Percentiles rank a stretch among this genome's conserved stretches.
These are phyloP conservation scores for Trebouxia gelatinosa DNA, from an alignment of 163 green algal species.

Conservation along the genomic window DNA sequence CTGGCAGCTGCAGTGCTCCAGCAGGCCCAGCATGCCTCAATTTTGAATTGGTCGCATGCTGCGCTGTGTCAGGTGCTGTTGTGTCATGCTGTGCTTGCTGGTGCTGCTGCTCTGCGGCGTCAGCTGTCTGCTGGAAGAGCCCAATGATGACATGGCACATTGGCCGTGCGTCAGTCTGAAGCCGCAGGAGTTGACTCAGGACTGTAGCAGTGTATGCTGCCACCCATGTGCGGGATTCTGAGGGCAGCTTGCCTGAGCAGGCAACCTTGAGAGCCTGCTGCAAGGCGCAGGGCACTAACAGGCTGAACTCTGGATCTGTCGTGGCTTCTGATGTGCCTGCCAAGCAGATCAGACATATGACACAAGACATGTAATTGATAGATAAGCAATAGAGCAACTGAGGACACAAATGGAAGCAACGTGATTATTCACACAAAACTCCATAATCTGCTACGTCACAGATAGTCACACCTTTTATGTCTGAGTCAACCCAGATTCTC, in stretches of 20 bases:
- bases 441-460: too few species aligned
- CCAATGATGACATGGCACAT: not conserved
- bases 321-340: too few species aligned
- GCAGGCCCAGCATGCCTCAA: slow-evolving; percentile 14
- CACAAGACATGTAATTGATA: too few species aligned
- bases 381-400: too few species aligned
- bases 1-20: not conserved
- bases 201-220: slow-evolving; percentile 10
- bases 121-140: slow-evolving; percentile 5
- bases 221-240: slow-evolving; percentile 2
- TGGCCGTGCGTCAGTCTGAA: not conserved
- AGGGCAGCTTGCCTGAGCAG: slow-evolving; percentile 26
- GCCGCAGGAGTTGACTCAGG: not conserved
- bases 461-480: too few species aligned
- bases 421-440: too few species aligned
- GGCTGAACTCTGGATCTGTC: not conserved
- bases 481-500: too few species aligned
- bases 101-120: not conserved
- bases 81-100: not conserved
- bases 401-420: too few species aligned
- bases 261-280: slow-evolving; percentile 29
- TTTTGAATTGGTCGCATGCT: not conserved
- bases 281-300: not conserved
- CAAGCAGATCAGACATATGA: too few species aligned
- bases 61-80: not conserved